These are phyloP conservation scores for Plasmodium inui DNA, from an alignment of 169 alveolate species.

Conservation along the genomic window DNA sequence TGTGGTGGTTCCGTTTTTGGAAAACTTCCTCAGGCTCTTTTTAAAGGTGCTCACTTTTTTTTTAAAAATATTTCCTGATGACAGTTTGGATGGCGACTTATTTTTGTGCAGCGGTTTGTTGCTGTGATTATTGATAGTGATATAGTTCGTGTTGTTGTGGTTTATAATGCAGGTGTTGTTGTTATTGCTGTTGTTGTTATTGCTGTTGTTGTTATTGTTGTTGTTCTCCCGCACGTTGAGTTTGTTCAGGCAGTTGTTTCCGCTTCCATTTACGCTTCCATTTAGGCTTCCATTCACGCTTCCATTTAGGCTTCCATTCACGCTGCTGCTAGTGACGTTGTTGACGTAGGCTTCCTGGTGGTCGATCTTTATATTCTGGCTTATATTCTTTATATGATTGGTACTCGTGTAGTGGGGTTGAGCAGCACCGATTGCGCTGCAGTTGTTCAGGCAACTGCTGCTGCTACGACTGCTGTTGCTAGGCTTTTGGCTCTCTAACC, in stretches of 20 bases:
- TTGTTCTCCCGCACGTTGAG: neutral
- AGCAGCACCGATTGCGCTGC: neutral
- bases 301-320: neutral
- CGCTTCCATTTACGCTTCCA: neutral
- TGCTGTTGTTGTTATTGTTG: neutral
- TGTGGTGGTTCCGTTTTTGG: neutral
- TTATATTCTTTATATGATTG: neutral
- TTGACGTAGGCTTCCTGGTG: neutral
- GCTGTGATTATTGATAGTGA: conserved; percentile 19
- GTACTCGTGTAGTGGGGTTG: neutral
- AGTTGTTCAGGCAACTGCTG: neutral
- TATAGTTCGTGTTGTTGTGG: conserved; percentile 20
- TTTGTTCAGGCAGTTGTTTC: neutral
- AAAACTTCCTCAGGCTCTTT: conserved; percentile 3
- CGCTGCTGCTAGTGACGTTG: neutral
- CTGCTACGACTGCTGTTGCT: conserved; percentile 18
- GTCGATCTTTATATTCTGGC: neutral
- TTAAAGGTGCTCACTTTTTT: conserved; percentile 15
- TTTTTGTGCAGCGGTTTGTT: conserved; percentile 28
- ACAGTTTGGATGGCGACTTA: conserved; percentile 9
- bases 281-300: neutral
- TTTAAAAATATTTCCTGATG: neutral
- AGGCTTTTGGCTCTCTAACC: neutral
- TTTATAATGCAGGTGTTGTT: conserved; percentile 19
- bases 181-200: neutral